These are phyloP conservation scores for Tilletia walkeri DNA, from an alignment of 1,284 basidiomycete genomes.

Conservation along the genomic window DNA sequence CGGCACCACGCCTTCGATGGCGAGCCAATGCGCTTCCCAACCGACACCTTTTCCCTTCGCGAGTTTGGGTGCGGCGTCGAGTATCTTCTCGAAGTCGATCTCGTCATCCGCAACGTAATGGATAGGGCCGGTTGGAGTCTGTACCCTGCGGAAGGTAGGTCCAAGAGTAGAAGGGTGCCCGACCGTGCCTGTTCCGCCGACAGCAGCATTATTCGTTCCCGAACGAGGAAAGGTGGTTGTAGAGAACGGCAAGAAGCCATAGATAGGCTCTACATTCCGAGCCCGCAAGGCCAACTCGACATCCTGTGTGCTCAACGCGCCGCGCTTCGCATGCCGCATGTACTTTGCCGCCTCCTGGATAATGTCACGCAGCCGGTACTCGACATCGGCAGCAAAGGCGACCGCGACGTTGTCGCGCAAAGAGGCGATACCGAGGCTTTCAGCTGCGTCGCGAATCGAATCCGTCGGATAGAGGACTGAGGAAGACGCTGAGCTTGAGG, in stretches of 20 bases:
- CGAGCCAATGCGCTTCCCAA: slow-evolving; percentile 76
- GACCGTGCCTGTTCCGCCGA: slow-evolving; percentile 23
- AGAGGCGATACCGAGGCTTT: slow-evolving; percentile 76
- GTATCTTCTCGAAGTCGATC: slow-evolving; percentile 77
- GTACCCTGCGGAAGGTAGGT: slow-evolving; percentile 54
- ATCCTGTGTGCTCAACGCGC: slow-evolving; percentile 81
- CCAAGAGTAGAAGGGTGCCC: slow-evolving; percentile 21
- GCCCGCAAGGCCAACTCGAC: slow-evolving; percentile 90
- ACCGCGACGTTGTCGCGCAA: slow-evolving; percentile 78
- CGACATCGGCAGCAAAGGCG: slow-evolving; percentile 88
- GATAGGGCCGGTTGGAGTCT: slow-evolving; percentile 60
- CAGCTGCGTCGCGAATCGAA: slow-evolving; percentile 71
- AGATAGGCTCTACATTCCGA: slow-evolving; percentile 75
- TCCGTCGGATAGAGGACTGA: slow-evolving; percentile 51
- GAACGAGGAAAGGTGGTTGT: not conserved
- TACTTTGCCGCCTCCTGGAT: slow-evolving; percentile 95
- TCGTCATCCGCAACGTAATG: slow-evolving; percentile 96
- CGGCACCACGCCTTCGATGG: slow-evolving; percentile 95
- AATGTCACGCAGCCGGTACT: slow-evolving; percentile 90
- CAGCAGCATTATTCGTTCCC: slow-evolving; percentile 1
- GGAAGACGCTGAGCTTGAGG: slow-evolving; percentile 15
- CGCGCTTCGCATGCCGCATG: slow-evolving; percentile 88
- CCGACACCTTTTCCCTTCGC: slow-evolving; percentile 50
- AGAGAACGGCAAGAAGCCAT: slow-evolving; percentile 42
- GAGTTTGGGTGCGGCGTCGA: slow-evolving; percentile 42